phyloP scores from a whole-genome alignment of 2,329 filamentous ascomycete species.

The Trichophyton schoenleinii region DNA sequence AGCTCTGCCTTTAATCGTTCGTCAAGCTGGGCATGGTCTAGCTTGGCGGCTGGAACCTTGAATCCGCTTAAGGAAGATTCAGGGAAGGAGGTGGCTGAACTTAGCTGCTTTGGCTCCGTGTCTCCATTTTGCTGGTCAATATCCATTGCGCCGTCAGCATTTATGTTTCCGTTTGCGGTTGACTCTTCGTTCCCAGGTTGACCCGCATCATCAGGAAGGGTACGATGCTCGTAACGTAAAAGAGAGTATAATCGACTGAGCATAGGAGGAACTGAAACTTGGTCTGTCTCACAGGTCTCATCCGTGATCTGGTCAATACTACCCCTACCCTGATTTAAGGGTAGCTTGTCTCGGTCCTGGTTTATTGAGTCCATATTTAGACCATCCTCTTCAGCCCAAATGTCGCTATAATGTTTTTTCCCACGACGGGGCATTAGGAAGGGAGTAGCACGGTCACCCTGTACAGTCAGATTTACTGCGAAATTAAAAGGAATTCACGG shows the following conservation, averaged over 20 bases:
- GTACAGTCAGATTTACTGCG: conserved; percentile 17
- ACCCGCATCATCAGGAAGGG: conserved; percentile 41
- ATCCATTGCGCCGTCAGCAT: conserved; percentile 38
- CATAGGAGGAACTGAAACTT: conserved; percentile 78
- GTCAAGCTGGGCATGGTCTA: conserved; percentile 78
- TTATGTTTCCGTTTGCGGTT: conserved; percentile 23
- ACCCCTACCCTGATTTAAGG: conserved; percentile 71
- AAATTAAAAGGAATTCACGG: background rate
- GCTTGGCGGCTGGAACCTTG: conserved; percentile 65
- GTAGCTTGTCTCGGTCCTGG: conserved; percentile 51
- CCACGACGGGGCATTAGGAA: conserved; percentile 80
- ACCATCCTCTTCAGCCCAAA: conserved; percentile 92
- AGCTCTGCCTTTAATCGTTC: conserved; percentile 86
- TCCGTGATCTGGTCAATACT: conserved; percentile 79
- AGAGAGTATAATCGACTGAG: conserved; percentile 67
- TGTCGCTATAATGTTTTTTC: conserved; percentile 71
- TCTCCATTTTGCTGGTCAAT: conserved; percentile 40
- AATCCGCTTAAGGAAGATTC: conserved; percentile 64
- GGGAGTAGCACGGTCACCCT: conserved; percentile 66
- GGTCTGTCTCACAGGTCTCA: conserved; percentile 73
- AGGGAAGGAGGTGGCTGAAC: conserved; percentile 66
- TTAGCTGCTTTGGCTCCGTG: conserved; percentile 31
- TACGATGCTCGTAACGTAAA: conserved; percentile 58
- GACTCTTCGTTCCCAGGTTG: conserved; percentile 42
- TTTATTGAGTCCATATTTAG: conserved; percentile 58